phyloP scores from a whole-genome alignment of 306 rosid species.

The Glycine latifolia region DNA sequence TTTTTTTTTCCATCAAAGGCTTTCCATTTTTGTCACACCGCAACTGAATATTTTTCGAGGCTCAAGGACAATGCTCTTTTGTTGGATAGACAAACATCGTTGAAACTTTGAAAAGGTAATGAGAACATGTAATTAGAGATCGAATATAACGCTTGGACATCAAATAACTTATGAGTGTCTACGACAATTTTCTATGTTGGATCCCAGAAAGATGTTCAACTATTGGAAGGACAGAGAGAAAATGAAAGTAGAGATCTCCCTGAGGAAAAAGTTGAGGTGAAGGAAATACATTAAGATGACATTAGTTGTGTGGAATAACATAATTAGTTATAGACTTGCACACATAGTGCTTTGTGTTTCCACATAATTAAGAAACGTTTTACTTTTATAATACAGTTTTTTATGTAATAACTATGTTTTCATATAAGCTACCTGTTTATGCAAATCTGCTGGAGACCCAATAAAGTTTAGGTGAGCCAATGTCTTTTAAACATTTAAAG shows the following conservation, averaged over 20 bases:
- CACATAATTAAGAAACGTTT: no score
- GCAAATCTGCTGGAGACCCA: no score
- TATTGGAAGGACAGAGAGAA: constrained; percentile 22
- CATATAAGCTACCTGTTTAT: no score
- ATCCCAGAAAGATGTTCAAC: constrained; percentile 25
- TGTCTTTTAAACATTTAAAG: no score
- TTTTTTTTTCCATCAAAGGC: not conserved
- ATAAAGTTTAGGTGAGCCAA: no score
- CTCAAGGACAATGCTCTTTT: not conserved
- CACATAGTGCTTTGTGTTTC: no score
- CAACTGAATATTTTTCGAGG: not conserved
- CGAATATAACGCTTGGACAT: not conserved
- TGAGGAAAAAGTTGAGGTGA: not conserved
- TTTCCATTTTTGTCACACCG: not conserved
- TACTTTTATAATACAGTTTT: no score
- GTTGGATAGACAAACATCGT: not conserved
- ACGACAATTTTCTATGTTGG: constrained; percentile 16
- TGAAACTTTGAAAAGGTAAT: not conserved
- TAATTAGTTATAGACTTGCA: no score
- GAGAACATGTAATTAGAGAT: not conserved
- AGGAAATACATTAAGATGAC: no score
- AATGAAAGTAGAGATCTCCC: not conserved
- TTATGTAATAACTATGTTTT: no score
- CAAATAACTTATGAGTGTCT: not conserved
- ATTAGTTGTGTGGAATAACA: no score